A percentile compares a stretch with the other conserved stretches of the same genome.
phyloP scores from a whole-genome alignment of 1,284 basidiomycete species.

The Thecaphora thlaspeos region DNA sequence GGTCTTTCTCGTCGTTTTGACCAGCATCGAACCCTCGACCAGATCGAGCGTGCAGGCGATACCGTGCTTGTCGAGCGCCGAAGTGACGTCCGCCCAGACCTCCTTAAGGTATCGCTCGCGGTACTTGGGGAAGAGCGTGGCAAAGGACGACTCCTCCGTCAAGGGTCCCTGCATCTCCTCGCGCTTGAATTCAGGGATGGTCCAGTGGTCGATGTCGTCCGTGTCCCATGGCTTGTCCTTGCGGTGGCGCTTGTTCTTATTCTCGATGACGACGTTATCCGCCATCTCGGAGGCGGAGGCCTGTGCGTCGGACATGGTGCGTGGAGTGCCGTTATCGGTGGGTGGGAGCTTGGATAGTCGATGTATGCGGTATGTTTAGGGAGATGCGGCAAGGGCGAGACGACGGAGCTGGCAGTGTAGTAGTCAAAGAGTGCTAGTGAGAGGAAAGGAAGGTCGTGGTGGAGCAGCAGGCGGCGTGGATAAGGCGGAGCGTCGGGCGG shows the following conservation, averaged over 20 bases:
- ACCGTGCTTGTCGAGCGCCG: constrained; percentile 77
- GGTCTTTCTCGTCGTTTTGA: constrained; percentile 93
- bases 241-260: constrained; percentile 55
- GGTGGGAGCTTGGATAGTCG: background rate
- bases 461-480: no score
- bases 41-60: constrained; percentile 89
- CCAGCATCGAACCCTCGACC: constrained; percentile 95
- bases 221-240: constrained; percentile 76
- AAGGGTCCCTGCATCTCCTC: constrained; percentile 75
- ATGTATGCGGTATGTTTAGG: no score
- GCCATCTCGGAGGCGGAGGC: background rate
- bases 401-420: no score
- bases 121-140: constrained; percentile 97
- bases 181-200: constrained; percentile 71
- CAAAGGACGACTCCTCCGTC: constrained; percentile 93
- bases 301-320: background rate
- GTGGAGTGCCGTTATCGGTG: no score
- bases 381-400: no score
- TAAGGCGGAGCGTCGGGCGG: no score
- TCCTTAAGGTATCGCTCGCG: constrained; percentile 93
- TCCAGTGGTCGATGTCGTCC: constrained; percentile 99
- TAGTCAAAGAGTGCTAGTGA: no score
- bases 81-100: constrained; percentile 90
- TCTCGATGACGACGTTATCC: background rate
- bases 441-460: no score